These are phyloP conservation scores for Psophocarpus tetragonolobus DNA, from an alignment of 306 rosid species.

Conservation along the genomic window DNA sequence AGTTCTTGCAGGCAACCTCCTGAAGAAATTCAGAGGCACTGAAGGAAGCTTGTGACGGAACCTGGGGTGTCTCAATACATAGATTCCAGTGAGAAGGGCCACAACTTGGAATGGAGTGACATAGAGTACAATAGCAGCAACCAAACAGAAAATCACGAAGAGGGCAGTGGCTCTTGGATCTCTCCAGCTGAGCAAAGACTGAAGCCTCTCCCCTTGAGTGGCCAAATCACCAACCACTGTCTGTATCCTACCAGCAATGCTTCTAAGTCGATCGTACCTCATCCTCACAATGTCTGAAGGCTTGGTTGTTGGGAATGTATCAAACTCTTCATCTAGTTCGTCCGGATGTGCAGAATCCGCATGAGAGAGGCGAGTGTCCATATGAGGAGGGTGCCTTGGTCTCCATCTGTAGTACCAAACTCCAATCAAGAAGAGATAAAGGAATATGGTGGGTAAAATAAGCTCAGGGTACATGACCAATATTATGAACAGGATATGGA, in stretches of 20 bases:
- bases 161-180: constrained; percentile 95
- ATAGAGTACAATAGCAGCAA: constrained; percentile 88
- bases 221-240: constrained; percentile 96
- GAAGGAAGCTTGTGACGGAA: constrained; percentile 98
- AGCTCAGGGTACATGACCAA: constrained; percentile 98
- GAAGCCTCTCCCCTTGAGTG: constrained; percentile 97
- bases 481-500: constrained; percentile 82
- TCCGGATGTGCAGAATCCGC: constrained; percentile 92
- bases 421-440: constrained; percentile 94
- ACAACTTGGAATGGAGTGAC: constrained; percentile 95
- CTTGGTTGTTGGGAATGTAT: constrained; percentile 82
- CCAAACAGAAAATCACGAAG: constrained; percentile 87
- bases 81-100: constrained; percentile 84
- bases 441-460: constrained; percentile 91
- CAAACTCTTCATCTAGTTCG: constrained; percentile 92
- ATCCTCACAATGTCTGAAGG: constrained; percentile 83
- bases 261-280: constrained; percentile 90
- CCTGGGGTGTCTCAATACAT: constrained; percentile 91
- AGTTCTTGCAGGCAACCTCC: constrained; percentile 95
- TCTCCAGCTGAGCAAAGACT: constrained; percentile 96
- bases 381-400: constrained; percentile 99
- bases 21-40: constrained; percentile 92
- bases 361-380: constrained; percentile 95
- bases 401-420: constrained; percentile 99
- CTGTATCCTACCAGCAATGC: constrained; percentile 94